These are phyloP conservation scores for Thalassiosira tumida DNA, from an alignment of 352 stramenopile genomes.

Conservation along the genomic window DNA sequence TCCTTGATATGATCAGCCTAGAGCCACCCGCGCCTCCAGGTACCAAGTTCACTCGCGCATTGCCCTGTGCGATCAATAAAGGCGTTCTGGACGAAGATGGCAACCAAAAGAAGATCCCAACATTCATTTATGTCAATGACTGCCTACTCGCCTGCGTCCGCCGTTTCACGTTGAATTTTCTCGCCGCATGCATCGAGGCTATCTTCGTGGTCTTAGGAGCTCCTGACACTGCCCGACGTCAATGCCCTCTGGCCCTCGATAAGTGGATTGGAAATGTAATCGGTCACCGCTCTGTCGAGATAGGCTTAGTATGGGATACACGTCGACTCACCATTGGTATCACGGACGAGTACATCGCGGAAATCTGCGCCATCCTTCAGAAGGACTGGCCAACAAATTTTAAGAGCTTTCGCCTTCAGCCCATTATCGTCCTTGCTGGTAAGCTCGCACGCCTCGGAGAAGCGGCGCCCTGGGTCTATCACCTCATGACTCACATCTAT, in stretches of 20 bases:
- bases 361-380: neutral
- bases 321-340: constrained; percentile 38
- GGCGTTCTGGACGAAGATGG: neutral
- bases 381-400: neutral
- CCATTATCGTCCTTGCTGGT: neutral
- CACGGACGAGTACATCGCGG: constrained; percentile 28
- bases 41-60: neutral
- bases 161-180: neutral
- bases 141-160: neutral
- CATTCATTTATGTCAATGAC: constrained; percentile 61
- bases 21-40: no score
- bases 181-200: constrained; percentile 56
- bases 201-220: constrained; percentile 68
- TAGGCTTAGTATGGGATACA: constrained; percentile 52
- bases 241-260: constrained; percentile 56
- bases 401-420: neutral
- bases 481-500: constrained; percentile 38
- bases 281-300: neutral
- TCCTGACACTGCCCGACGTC: neutral
- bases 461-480: neutral
- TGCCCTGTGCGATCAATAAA: neutral
- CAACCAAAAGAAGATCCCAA: neutral
- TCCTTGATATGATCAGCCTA: constrained; percentile 64
- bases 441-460: constrained; percentile 18
- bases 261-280: constrained; percentile 66